Conservation (phyloP, 345 rosid species). For the Salix brachista region DNA sequence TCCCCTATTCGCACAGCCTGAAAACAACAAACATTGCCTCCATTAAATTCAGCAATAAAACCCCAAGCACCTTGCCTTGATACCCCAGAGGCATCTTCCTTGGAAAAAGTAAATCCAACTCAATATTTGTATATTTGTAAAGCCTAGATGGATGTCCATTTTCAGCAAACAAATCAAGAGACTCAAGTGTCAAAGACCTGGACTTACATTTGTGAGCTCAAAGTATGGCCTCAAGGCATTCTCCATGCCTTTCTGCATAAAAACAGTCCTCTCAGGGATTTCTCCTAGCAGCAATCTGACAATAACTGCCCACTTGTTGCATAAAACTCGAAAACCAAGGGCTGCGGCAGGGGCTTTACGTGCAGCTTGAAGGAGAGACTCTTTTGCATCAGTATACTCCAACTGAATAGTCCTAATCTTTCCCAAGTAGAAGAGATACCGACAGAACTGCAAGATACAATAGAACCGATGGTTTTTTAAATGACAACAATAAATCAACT, state of each 20-base stretch:
- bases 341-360: conserved; percentile 85
- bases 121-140: background rate
- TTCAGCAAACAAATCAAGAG: background rate
- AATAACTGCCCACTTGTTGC: conserved; percentile 80
- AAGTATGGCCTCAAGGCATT: conserved; percentile 77
- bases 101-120: background rate
- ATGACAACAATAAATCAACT: background rate
- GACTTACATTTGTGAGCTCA: conserved; percentile 82
- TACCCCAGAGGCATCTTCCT: background rate
- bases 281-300: conserved; percentile 78
- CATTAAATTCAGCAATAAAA: background rate
- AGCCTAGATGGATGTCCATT: background rate
- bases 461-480: background rate
- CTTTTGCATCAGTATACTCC: conserved; percentile 89
- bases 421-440: conserved; percentile 80
- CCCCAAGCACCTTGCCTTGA: background rate
- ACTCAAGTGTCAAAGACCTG: background rate
- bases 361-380: conserved; percentile 84
- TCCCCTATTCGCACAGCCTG: conserved; percentile 92
- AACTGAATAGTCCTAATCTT: conserved; percentile 82
- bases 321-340: conserved; percentile 65
- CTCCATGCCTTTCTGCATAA: conserved; percentile 89
- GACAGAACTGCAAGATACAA: conserved; percentile 60
- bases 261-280: conserved; percentile 76
- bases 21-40: background rate